Evolutionary conservation across 768 basidiomycete species (phyloP), one percentile per base, ranked within the genome.

Genomic region (Galerina marginata): DNA sequence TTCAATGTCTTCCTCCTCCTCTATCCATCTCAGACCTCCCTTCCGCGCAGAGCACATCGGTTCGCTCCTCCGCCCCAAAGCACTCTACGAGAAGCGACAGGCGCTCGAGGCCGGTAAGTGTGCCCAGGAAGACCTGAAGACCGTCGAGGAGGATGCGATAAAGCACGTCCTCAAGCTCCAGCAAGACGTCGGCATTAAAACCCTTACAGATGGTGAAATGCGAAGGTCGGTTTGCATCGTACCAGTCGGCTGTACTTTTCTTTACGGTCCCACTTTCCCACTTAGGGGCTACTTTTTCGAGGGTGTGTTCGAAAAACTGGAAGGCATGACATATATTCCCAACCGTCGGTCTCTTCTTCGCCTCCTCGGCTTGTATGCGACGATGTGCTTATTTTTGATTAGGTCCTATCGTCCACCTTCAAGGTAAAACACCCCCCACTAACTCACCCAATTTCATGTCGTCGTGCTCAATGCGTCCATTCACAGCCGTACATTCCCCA

Each of bases 281-380:
- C 11, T 59, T 50, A 87, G 87, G 64, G 76, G 77, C 46, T 75
- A 81, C 72, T 89, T 86, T 70, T 88, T 78, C 56, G 85, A 89
- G 47, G 88, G 88, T 16, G 85, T 89, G 33, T 88, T 88, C 69
- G 82, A 89, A 65, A 86, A 82, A 54, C 71, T 91, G 42, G 83
- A 86, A 51, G 88, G 88, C 49, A 88, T 89, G 84, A 77, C 76
- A 51, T 75, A 72, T 60, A 74, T 86, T 54, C 81, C 82, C 6
- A 78, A 81, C 42, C 77, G 85, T 86, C 56, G 37, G 74, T 67
- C 45, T 56, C 54, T 10, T 45, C 37, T 59, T 56, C 59, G 55
- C 37, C 37, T 65, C 49, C 43, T 57, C 51, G 51, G 37, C 37
- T 20, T 25, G 49, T 33, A 33, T 33, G 29, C 7, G 20, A 2